Conservation (phyloP, 148 eudicot species). For the Cornus controversa region DNA sequence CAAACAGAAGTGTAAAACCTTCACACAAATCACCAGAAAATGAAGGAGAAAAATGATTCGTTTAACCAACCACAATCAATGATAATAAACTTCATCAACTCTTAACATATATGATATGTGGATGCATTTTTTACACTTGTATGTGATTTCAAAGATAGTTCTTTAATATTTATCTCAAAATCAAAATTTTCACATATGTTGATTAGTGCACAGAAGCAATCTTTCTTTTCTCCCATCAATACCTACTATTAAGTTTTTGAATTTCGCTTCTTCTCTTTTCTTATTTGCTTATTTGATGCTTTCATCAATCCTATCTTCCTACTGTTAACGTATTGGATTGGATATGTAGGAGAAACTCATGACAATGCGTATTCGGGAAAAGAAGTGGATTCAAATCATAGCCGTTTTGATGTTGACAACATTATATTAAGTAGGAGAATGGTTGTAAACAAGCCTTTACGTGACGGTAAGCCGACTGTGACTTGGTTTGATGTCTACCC, state of each 20-base stretch:
- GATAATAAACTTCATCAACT: not conserved
- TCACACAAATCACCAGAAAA: not conserved
- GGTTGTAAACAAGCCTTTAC: slow-evolving; percentile 37
- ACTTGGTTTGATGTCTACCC: slow-evolving; percentile 2
- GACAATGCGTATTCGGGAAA: slow-evolving; percentile 23
- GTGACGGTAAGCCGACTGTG: slow-evolving; percentile 59
- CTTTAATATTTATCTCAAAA: not conserved
- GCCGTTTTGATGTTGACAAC: slow-evolving; percentile 19
- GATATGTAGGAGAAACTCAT: slow-evolving; percentile 35
- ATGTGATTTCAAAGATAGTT: not conserved
- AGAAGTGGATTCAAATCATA: slow-evolving; percentile 13
- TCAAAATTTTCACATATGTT: no score
- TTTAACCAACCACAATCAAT: not conserved
- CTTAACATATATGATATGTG: not conserved
- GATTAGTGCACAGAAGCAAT: not conserved
- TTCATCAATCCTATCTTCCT: not conserved
- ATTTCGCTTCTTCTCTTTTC: not conserved
- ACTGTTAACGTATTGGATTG: slow-evolving; percentile 8
- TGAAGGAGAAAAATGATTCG: not conserved
- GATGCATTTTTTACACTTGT: not conserved
- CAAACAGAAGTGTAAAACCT: not conserved
- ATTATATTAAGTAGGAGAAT: slow-evolving; percentile 15
- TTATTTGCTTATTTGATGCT: not conserved
- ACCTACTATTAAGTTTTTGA: not conserved
- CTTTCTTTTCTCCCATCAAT: not conserved